These are phyloP conservation scores for Metschnikowia corniflorae DNA, from an alignment of 805 yeast genomes.

Conservation along the genomic window DNA sequence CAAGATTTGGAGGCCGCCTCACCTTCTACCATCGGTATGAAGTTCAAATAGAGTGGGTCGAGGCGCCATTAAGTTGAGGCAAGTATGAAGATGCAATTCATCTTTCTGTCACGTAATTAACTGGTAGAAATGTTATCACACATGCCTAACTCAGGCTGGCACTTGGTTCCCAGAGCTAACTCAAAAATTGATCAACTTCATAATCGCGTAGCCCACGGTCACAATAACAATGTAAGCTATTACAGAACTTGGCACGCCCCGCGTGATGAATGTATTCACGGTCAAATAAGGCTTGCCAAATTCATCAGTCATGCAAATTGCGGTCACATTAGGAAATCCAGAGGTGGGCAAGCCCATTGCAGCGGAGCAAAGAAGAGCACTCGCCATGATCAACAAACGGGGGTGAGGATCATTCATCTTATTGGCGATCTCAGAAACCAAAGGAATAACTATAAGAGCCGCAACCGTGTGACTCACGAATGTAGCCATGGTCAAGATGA, in stretches of 20 bases:
- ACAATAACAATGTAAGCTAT: constrained; percentile 70
- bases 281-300: constrained; percentile 87
- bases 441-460: constrained; percentile 86
- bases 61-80: too few relatives aligned
- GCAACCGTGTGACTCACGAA: constrained; percentile 97
- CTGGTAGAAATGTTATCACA: neutral
- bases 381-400: constrained; percentile 64
- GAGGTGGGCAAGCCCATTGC: constrained; percentile 98
- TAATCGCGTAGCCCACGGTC: constrained; percentile 73
- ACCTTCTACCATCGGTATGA: too few relatives aligned
- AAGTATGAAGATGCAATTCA: too few relatives aligned
- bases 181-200: constrained; percentile 44
- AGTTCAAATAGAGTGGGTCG: too few relatives aligned
- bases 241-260: constrained; percentile 87
- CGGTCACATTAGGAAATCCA: constrained; percentile 97
- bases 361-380: constrained; percentile 73
- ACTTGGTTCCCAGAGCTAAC: too few relatives aligned
- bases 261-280: constrained; percentile 78
- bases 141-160: neutral
- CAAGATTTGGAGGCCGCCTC: too few relatives aligned
- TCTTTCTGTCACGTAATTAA: neutral
- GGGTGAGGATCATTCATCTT: constrained; percentile 79
- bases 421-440: constrained; percentile 86
- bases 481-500: constrained; percentile 82
- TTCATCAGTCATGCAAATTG: constrained; percentile 90